Percentiles rank a stretch among this genome's conserved stretches.
These are phyloP conservation scores for Debaryomyces maramus DNA, from an alignment of 805 yeast species.

Conservation along the genomic window DNA sequence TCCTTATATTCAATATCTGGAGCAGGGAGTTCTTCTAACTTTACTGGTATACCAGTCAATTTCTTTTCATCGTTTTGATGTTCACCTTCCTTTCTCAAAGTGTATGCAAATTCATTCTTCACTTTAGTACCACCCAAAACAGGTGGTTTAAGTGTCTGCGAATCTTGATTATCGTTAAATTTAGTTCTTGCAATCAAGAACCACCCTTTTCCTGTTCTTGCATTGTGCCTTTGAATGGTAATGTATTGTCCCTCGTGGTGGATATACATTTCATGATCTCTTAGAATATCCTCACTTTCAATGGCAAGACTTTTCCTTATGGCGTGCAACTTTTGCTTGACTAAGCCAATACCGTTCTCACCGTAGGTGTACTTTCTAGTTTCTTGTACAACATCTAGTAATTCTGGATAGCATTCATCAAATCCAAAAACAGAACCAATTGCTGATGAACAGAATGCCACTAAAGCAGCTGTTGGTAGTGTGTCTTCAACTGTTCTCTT, in stretches of 20 bases:
- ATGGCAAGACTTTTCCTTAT: constrained; percentile 59
- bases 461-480: constrained; percentile 90
- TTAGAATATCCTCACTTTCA: constrained; percentile 54
- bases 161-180: constrained; percentile 47
- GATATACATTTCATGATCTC: constrained; percentile 82
- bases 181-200: constrained; percentile 85
- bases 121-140: constrained; percentile 60
- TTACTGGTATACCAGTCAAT: constrained; percentile 67
- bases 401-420: constrained; percentile 85
- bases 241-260: constrained; percentile 93
- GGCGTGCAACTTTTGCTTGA: constrained; percentile 60
- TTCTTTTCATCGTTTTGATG: constrained; percentile 34
- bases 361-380: constrained; percentile 57
- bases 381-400: constrained; percentile 81
- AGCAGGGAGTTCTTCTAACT: constrained; percentile 51
- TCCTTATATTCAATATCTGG: constrained; percentile 50
- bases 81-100: constrained; percentile 55
- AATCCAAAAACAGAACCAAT: constrained; percentile 93
- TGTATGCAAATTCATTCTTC: constrained; percentile 56
- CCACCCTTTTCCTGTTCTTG: constrained; percentile 84
- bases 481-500: constrained; percentile 94
- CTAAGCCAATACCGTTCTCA: constrained; percentile 66
- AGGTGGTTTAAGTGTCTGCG: constrained; percentile 59
- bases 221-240: constrained; percentile 83
- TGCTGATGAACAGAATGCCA: constrained; percentile 89